Evolutionary conservation across 352 stramenopile species (phyloP).

Genomic region (Blastocystis sp.): DNA sequence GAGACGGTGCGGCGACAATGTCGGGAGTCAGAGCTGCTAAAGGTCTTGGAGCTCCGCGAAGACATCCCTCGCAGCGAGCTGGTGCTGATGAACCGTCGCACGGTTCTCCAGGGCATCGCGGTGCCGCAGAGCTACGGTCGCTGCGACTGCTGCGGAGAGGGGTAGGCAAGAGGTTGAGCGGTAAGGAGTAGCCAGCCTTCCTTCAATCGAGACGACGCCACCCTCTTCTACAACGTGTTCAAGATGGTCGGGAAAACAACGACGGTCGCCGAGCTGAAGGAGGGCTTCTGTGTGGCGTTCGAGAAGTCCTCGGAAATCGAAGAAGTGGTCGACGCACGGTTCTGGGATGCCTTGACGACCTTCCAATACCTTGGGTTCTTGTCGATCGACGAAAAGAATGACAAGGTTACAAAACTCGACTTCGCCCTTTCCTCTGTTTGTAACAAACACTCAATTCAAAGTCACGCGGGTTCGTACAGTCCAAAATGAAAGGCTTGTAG

Average conservation of each 20-base stretch:
- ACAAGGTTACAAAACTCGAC: background rate
- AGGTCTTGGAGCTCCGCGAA: background rate
- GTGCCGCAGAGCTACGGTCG: background rate
- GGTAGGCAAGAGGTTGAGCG: background rate
- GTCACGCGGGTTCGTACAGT: slow-evolving; percentile 49
- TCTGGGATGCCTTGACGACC: background rate
- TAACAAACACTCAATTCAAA: background rate
- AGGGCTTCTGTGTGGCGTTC: slow-evolving; percentile 1
- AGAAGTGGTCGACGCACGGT: slow-evolving; percentile 2
- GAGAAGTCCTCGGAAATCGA: background rate
- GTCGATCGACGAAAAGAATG: background rate
- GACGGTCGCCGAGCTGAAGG: background rate
- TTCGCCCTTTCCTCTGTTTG: slow-evolving; percentile 30
- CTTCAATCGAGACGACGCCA: background rate
- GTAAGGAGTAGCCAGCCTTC: background rate
- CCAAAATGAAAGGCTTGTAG: slow-evolving; percentile 51
- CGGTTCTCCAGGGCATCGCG: background rate
- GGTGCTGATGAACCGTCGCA: background rate
- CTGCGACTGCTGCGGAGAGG: slow-evolving; percentile 4
- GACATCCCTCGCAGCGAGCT: background rate
- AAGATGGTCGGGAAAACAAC: background rate
- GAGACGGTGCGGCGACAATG: background rate
- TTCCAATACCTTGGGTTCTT: slow-evolving; percentile 12
- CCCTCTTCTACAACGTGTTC: background rate
- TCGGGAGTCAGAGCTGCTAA: background rate